These are phyloP conservation scores for Naegleria gruberi DNA, from an alignment of 208 protist genomes.

Conservation along the genomic window DNA sequence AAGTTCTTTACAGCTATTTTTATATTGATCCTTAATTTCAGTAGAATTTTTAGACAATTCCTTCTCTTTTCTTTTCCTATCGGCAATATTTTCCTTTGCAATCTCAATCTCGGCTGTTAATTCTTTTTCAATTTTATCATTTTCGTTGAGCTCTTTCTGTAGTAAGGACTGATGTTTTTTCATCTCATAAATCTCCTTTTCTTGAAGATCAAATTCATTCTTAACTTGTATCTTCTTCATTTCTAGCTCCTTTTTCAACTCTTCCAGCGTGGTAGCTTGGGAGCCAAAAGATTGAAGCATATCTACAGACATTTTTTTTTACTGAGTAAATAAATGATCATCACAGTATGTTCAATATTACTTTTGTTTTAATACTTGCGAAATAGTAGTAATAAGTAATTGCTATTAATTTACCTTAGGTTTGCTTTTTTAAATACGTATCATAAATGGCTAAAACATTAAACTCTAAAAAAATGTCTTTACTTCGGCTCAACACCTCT, in stretches of 20 bases:
- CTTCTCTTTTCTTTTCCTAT: background rate
- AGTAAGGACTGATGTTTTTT: background rate
- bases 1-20: background rate
- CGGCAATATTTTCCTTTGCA: background rate
- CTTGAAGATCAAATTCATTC: background rate
- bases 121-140: slow-evolving; percentile 6
- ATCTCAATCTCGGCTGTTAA: background rate
- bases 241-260: background rate
- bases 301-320: background rate
- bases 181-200: background rate
- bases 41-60: background rate
- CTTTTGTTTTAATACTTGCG: too few species aligned
- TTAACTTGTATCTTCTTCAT: background rate
- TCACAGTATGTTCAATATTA: too few species aligned
- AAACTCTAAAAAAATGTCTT: too few species aligned
- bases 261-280: background rate
- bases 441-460: too few species aligned
- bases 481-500: too few species aligned
- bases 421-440: too few species aligned
- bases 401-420: too few species aligned
- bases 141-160: background rate
- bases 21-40: background rate
- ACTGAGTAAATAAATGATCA: too few species aligned
- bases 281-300: background rate
- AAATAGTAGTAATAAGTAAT: too few species aligned